Evolutionary conservation across 805 yeast species (phyloP).

Genomic region (Metschnikowia vanudenii): DNA sequence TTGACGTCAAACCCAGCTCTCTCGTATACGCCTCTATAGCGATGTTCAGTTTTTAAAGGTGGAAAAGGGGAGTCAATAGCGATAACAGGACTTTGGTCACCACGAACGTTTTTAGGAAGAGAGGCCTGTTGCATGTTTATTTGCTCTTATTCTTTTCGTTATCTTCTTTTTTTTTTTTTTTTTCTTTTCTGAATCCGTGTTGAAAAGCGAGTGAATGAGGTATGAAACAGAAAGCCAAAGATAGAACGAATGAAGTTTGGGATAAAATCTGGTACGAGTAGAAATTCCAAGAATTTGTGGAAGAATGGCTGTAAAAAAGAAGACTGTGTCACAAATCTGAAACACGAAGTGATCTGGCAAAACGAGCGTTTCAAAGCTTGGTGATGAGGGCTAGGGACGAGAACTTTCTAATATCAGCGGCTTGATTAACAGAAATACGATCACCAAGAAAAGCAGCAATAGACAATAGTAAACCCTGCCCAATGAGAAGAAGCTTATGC

Average conservation of each 20-base stretch:
- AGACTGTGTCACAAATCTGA: background rate
- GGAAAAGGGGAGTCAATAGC: constrained; percentile 60
- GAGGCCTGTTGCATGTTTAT: constrained; percentile 17
- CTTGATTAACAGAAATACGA: too few relatives aligned
- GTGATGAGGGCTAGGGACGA: too few relatives aligned
- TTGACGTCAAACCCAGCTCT: constrained; percentile 74
- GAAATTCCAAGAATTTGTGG: background rate
- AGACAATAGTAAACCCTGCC: background rate
- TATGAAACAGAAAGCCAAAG: too few relatives aligned
- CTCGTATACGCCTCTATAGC: constrained; percentile 71
- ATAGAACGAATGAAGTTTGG: too few relatives aligned
- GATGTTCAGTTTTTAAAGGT: constrained; percentile 58
- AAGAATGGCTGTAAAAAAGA: background rate
- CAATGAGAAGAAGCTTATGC: background rate
- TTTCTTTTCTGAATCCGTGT: too few relatives aligned
- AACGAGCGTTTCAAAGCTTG: too few relatives aligned
- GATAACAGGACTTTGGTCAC: constrained; percentile 22
- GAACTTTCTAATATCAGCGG: too few relatives aligned
- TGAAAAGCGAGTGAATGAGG: too few relatives aligned
- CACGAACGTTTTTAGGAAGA: constrained; percentile 23
- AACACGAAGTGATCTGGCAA: background rate
- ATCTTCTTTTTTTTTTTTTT: background rate
- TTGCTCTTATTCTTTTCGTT: background rate
- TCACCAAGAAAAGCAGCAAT: too few relatives aligned
- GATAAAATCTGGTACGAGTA: too few relatives aligned